Evolutionary conservation across 371 early-diverging fungal species (phyloP), one percentile per base, ranked within the genome.

Genomic region (Syncephalis plumigaleata): DNA sequence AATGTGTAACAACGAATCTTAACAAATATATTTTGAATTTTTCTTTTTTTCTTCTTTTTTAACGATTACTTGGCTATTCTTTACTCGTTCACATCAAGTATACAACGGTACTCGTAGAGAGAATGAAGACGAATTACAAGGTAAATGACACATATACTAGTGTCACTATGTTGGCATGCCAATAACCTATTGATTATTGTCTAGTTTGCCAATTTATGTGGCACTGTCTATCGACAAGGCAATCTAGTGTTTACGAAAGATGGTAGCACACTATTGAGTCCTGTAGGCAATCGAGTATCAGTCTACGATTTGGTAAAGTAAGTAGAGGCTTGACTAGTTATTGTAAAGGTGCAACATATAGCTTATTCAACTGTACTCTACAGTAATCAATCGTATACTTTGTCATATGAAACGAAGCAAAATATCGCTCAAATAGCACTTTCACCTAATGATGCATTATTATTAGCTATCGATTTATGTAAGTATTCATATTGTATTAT

Each of bases 261-360:
- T 60, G 94, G 93, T 21, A 92, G 92, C 65, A 75, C 82, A 11
- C 63, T 98, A 47, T 56, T 92, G 39, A 88, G 87, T 59, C 91
- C 95, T 1, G 97, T 98, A 11, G 98, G 98, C 42, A 95, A 94
- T 73, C 70, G 93, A 42, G 81, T 95, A 1, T 81, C 94, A 0
- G 71, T 91, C 18, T 96, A 94, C 58, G 94, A 98, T 65, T 81
- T 98, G 42, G 82, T 86, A 56, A 84, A 87, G 86, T 86, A 72
- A 55, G 73, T 59, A 13, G 21, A 27, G 11, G 17, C 26, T 37
- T n/a, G n/a, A n/a, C n/a, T n/a, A n/a, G n/a, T n/a, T n/a, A n/a
- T n/a, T n/a, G n/a, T n/a, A n/a, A n/a, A n/a, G n/a, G n/a, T n/a
- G n/a, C n/a, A n/a, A n/a, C n/a, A n/a, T n/a, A n/a, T n/a, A n/a